Conservation (phyloP, 352 stramenopile genomes). For the Saprolegnia parasitica region DNA sequence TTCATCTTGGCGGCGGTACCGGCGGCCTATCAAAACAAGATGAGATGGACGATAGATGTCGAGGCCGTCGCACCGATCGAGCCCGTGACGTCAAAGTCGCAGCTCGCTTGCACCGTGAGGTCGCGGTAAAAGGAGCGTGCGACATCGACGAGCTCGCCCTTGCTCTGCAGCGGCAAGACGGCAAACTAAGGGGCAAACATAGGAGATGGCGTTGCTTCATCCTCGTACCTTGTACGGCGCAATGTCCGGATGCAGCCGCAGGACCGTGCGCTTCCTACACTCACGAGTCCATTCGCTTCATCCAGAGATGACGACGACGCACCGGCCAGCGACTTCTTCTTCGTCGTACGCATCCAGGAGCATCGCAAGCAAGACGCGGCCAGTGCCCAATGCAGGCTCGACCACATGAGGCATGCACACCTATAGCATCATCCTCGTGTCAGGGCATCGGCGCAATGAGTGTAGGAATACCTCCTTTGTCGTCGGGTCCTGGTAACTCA, state of each 20-base stretch:
- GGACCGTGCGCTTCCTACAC: conserved; percentile 56
- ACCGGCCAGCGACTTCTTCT: conserved; percentile 85
- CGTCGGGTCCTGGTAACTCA: conserved; percentile 56
- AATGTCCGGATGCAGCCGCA: conserved; percentile 92
- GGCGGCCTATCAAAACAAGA: conserved; percentile 36
- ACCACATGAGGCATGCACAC: conserved; percentile 96
- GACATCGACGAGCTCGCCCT: conserved; percentile 86
- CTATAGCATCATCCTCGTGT: conserved; percentile 29
- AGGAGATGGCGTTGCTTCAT: background rate
- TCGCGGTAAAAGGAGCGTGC: conserved; percentile 89
- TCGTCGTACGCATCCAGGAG: conserved; percentile 94
- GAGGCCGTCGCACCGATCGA: conserved; percentile 47
- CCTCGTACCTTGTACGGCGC: conserved; percentile 86
- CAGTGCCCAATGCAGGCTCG: conserved; percentile 86
- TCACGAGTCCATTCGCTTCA: background rate
- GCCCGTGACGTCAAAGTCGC: conserved; percentile 89
- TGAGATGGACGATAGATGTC: background rate
- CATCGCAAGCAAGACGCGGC: conserved; percentile 91
- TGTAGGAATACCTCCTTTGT: conserved; percentile 45
- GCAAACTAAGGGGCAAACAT: conserved; percentile 42
- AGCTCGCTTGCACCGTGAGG: conserved; percentile 83
- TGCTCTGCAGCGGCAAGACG: conserved; percentile 94
- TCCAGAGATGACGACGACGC: background rate
- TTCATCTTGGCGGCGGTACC: conserved; percentile 96
- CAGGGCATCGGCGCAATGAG: too few relatives aligned